Base-by-base conservation (phyloP, 129 eudicot species). In the Apium graveolens region DNA sequence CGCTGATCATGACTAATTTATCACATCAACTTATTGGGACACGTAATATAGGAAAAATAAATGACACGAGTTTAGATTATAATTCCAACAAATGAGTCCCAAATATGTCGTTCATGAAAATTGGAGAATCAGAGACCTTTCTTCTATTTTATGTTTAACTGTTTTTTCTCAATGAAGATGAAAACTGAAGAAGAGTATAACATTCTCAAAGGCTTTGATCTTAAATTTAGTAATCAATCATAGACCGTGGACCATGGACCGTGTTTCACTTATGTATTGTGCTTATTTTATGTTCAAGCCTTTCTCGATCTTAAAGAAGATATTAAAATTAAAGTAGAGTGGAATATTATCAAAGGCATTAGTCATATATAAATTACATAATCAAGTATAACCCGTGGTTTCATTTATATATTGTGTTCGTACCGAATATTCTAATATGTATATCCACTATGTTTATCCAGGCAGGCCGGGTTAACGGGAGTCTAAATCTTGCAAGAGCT, bases 401-500 rank as follows among this genome's bases (percentile, higher is more conserved):
- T 66, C 41, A 31, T 35, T 32, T 13, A 66, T 31, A 24, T 31
- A 65, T 29, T 31, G 41, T 9, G 11, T 41, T 70, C 65, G 37
- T 48, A 35, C 29, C 14, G 6, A 26, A 0, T 71, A 37, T 70
- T 13, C 44, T 69, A 68, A 78, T 75, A n/a, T 63, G 24, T 63
- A 46, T 55, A 48, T 65, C 17, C 70, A 66, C 20, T 44, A 37
- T 32, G 71, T 95, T 95, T 79, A 91, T 95, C 78, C 98, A 95
- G 76, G 97, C 97, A 49, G 98, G 98, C 48, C 87, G 98, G 69
- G 92, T 95, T 69, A 95, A 95, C 74, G 98, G 98, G 66, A 91
- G 97, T 78, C 82, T 95, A 69, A 95, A 95, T 85, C 93, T 95
- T 41, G 86, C 99, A 83, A 90, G 99, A 86, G 97, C 99, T 79